phyloP scores from a whole-genome alignment of 208 protist genomes.

The Eutreptiella sp. region DNA sequence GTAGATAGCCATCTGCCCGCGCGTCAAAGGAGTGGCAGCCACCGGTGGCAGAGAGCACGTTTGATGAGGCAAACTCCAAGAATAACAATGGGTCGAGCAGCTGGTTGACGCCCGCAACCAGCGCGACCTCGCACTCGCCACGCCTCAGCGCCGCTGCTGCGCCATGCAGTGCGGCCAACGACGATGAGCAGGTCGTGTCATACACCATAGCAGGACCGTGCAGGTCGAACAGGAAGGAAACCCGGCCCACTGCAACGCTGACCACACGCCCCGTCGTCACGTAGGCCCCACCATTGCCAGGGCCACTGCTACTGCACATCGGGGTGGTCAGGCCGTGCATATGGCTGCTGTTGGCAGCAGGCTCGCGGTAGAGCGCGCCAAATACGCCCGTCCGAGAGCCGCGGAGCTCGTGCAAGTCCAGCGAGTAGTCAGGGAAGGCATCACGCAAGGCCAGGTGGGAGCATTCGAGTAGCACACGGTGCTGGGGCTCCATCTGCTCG shows the following conservation, averaged over 20 bases:
- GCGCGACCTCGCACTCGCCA: constrained; percentile 2
- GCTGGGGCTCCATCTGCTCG: constrained; percentile 41
- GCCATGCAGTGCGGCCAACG: constrained; percentile 54
- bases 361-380: constrained; percentile 6
- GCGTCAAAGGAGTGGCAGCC: constrained; percentile 59
- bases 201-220: constrained; percentile 48
- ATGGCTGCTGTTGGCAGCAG: too few species aligned
- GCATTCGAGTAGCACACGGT: constrained; percentile 38
- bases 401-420: constrained; percentile 8
- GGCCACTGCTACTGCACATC: constrained; percentile 14
- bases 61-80: constrained; percentile 32
- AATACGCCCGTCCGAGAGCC: constrained; percentile 18
- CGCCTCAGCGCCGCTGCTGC: constrained; percentile 34
- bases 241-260: constrained; percentile 26
- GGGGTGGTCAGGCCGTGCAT: too few species aligned
- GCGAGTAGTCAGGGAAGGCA: constrained; percentile 34
- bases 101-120: constrained; percentile 37
- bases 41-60: constrained; percentile 40
- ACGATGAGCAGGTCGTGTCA: constrained; percentile 65
- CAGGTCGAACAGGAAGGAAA: constrained; percentile 53
- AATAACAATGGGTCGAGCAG: constrained; percentile 30
- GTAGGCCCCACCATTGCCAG: too few species aligned
- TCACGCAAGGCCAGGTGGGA: constrained; percentile 24
- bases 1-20: constrained; percentile 59
- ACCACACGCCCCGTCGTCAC: constrained; percentile 10